Evolutionary conservation across 805 yeast genomes (phyloP).

Genomic region (Nakazawaea siamensis): DNA sequence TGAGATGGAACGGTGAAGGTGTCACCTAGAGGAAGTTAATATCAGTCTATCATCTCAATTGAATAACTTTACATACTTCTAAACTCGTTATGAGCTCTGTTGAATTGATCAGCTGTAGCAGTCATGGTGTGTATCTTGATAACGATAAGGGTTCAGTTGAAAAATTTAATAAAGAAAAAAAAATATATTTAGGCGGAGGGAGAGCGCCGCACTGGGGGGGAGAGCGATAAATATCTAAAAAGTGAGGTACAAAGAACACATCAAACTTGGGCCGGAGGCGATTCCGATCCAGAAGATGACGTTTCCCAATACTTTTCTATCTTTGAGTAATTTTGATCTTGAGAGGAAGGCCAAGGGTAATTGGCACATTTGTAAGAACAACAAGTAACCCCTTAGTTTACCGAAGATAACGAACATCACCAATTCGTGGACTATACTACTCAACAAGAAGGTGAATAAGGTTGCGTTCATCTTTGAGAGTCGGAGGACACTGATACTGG

Average conservation of each 20-base stretch:
- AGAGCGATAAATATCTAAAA: conserved; percentile 46
- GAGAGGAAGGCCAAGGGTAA: conserved; percentile 68
- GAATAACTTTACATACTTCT: conserved; percentile 31
- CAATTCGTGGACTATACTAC: conserved; percentile 81
- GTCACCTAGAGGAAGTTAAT: conserved; percentile 36
- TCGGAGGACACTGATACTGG: conserved; percentile 69
- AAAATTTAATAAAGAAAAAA: too few species aligned
- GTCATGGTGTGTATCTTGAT: not conserved
- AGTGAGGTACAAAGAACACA: conserved; percentile 76
- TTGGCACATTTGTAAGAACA: conserved; percentile 80
- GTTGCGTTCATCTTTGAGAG: conserved; percentile 65
- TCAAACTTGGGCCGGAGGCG: conserved; percentile 79
- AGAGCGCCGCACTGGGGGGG: too few species aligned
- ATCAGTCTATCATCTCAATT: too few species aligned
- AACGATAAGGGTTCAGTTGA: not conserved
- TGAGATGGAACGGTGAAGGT: conserved; percentile 85
- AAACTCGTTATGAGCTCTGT: conserved; percentile 35
- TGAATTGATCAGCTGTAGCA: too few species aligned
- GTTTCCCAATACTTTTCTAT: conserved; percentile 60
- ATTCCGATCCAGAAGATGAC: conserved; percentile 88
- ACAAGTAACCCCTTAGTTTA: conserved; percentile 70
- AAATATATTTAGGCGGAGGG: too few species aligned
- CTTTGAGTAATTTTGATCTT: conserved; percentile 47
- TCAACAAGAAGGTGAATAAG: conserved; percentile 66
- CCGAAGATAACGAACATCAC: conserved; percentile 87